Conservation (phyloP, 2,329 filamentous ascomycete species). For the Pyricularia sp. region DNA sequence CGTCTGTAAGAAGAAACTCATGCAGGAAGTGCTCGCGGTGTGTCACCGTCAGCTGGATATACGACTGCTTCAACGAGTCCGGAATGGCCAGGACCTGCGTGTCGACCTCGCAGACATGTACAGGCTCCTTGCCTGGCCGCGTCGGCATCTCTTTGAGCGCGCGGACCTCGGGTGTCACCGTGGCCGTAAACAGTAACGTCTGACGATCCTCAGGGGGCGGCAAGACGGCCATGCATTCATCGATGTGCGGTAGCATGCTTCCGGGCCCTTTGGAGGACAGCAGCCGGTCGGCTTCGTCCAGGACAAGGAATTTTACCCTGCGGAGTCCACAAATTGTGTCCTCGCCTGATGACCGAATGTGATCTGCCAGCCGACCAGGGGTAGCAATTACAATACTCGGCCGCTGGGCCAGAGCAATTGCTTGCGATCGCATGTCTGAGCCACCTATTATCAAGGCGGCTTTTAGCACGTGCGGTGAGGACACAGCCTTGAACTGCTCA, state of each 20-base stretch:
- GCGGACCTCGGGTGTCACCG: constrained; percentile 82
- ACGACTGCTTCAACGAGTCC: constrained; percentile 66
- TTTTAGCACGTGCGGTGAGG: constrained; percentile 75
- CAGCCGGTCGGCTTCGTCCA: constrained; percentile 90
- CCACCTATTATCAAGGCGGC: constrained; percentile 84
- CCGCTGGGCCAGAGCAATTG: constrained; percentile 64
- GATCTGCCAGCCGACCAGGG: constrained; percentile 82
- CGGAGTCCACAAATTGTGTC: constrained; percentile 77
- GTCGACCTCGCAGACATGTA: constrained; percentile 84
- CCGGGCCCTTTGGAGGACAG: constrained; percentile 60
- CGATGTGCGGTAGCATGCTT: constrained; percentile 88
- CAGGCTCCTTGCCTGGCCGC: constrained; percentile 54
- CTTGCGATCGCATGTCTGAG: constrained; percentile 82
- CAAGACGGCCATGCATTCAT: constrained; percentile 71
- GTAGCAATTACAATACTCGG: constrained; percentile 93
- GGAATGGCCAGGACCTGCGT: constrained; percentile 66
- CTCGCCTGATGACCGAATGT: constrained; percentile 80
- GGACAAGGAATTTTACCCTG: constrained; percentile 71
- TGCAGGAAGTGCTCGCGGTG: constrained; percentile 94
- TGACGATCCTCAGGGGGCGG: constrained; percentile 71
- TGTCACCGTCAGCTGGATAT: constrained; percentile 78
- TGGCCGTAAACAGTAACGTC: constrained; percentile 91
- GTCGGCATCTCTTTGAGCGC: constrained; percentile 68
- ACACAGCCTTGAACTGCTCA: constrained; percentile 91
- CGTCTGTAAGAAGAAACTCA: constrained; percentile 67